Evolutionary conservation across 2,329 filamentous ascomycete species (phyloP), one percentile per base, ranked within the genome.

Genomic region (Colletotrichum godetiae): DNA sequence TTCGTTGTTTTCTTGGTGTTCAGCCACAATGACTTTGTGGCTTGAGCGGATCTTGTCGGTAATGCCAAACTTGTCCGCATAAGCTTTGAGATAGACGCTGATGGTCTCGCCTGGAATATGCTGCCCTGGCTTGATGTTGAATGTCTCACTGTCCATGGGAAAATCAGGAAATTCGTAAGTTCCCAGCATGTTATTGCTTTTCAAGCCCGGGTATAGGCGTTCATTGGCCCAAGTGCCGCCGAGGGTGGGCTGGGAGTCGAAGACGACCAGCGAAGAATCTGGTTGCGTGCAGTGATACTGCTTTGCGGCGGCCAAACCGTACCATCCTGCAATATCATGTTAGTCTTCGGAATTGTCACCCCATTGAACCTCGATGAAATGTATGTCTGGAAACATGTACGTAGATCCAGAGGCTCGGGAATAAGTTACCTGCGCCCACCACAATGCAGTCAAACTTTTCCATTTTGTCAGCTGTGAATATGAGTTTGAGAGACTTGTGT

Each of bases 121-220:
- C 74, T 88, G 77, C 3, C 84, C 83, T 0, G 81, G 78, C 49
- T 84, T 78, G 22, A 89, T 81, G 0, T 83, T 83, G 76, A 88
- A 91, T 0, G 82, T 85, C n/a, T 86, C 86, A 7, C 82, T 81
- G 72, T 87, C 85, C 90, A 95, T 92, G 19, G 92, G 92, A 70
- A 93, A 94, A 76, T 94, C 93, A 0, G 90, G 90, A 77, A 89
- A 95, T 79, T 95, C 92, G 75, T 92, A 94, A 0, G 90, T 92
- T 3, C 93, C 93, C 11, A 92, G 80, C 79, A 94, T 87, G 78
- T 95, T 95, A 81, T 96, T 95, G 65, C 89, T 91, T 77, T 91
- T 92, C 61, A 96, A 86, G 1, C 90, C 91, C 0, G 91, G 89
- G 79, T 95, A 93, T 0, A 94, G 81, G 1, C 92, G 88, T 37